phyloP scores from a whole-genome alignment of 2,329 filamentous ascomycete genomes.

The Leptographium lundbergii region DNA sequence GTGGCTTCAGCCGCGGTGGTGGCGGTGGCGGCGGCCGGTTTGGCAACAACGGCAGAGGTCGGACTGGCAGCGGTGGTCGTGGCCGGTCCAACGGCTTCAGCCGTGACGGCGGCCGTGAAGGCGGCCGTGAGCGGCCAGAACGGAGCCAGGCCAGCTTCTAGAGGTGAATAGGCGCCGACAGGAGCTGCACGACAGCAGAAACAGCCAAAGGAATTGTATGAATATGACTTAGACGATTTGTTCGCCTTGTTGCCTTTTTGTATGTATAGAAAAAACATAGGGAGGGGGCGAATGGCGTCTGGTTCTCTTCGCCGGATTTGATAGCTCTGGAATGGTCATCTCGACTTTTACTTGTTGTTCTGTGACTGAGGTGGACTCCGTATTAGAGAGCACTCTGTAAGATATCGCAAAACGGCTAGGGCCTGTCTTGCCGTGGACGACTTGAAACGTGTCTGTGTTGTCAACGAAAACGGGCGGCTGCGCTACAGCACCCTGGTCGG shows the following conservation, averaged over 20 bases:
- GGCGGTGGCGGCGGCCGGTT: background rate
- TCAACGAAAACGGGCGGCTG: too few relatives aligned
- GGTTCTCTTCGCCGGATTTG: background rate
- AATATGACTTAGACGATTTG: background rate
- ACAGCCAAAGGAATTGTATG: background rate
- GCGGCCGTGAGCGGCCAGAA: background rate
- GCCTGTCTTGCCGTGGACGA: too few relatives aligned
- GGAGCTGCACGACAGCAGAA: background rate
- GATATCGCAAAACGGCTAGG: too few relatives aligned
- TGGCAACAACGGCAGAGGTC: background rate
- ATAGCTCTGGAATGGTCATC: background rate
- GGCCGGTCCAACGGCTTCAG: background rate
- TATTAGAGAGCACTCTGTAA: too few relatives aligned
- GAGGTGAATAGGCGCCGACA: background rate
- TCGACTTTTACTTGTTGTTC: background rate
- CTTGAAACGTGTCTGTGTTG: too few relatives aligned
- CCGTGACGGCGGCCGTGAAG: background rate
- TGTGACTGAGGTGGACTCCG: too few relatives aligned
- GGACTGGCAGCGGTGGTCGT: background rate
- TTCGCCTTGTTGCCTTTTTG: background rate
- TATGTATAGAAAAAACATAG: background rate
- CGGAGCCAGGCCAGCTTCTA: background rate
- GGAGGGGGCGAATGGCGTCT: background rate
- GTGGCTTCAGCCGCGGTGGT: background rate
- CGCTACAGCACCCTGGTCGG: too few relatives aligned